These are phyloP conservation scores for Boletus fagicola DNA, from an alignment of 768 basidiomycete species.

Conservation along the genomic window DNA sequence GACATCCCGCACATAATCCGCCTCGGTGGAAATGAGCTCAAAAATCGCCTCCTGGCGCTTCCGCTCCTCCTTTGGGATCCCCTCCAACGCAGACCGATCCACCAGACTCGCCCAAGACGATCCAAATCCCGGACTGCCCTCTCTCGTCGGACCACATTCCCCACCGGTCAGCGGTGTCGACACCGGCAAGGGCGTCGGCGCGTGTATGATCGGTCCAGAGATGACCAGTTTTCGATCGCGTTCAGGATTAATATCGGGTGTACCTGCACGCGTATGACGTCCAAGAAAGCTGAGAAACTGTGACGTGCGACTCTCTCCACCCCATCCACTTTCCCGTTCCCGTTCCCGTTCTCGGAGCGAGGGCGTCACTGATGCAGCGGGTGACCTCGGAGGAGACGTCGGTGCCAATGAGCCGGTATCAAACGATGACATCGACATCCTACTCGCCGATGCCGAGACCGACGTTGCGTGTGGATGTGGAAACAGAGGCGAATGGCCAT, in stretches of 20 bases:
- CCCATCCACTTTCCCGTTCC: conserved; percentile 1
- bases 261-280: conserved; percentile 42
- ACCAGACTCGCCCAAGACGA: conserved; percentile 94
- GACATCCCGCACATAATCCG: conserved; percentile 84
- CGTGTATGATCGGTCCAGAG: conserved; percentile 62
- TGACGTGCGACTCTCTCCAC: conserved; percentile 40
- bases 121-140: conserved; percentile 57
- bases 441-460: conserved; percentile 29
- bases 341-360: conserved; percentile 30
- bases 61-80: conserved; percentile 74
- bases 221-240: conserved; percentile 51
- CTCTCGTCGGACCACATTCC: conserved; percentile 32
- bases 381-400: conserved; percentile 43
- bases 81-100: conserved; percentile 78
- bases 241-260: conserved; percentile 47
- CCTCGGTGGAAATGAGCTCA: conserved; percentile 90
- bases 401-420: conserved; percentile 37
- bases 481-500: conserved; percentile 4
- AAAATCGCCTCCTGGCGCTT: conserved; percentile 95
- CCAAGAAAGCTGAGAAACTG: conserved; percentile 63
- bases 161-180: not conserved
- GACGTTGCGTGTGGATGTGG: conserved; percentile 1
- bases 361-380: conserved; percentile 32
- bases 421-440: conserved; percentile 64
- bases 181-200: conserved; percentile 22